Base-by-base conservation (phyloP, 352 stramenopile species). In the Globisporangium cystogenes region DNA sequence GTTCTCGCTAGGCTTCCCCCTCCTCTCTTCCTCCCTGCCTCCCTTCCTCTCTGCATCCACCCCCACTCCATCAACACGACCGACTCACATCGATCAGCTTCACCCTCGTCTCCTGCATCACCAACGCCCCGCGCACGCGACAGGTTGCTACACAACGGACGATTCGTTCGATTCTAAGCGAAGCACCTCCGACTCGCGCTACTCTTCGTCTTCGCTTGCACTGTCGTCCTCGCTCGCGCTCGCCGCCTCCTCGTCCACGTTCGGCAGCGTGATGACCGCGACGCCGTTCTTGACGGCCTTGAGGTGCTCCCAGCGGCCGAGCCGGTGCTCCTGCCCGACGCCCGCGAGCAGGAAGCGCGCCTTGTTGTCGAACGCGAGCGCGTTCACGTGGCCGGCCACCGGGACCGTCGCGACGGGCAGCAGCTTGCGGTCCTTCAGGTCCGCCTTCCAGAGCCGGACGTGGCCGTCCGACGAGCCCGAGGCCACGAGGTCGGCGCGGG, bases 261-360 rank as follows among this genome's bases (percentile, higher is more conserved):
- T 79, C 1, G 87, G 87, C 62, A 97, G 55, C 33, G 86, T 82
- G 44, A 97, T 82, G 46, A 98, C 80, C 26, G 79, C 86, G 46
- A 98, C 71, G 42, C 90, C 87, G 65, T 98, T 98, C 69, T 90
- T 91, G 27, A 80, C 89, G 24, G 71, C 47, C 58, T 90, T 95
- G 33, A 96, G 47, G 23, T 85, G 76, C 62, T 96, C 80, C 93
- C 93, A 98, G 46, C 92, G 80, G 1, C 93, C 93, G 43, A 98
- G 65, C 12, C 91, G 86, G 72, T 97, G 93, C 69, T 98, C 93
- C 67, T 96, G 90, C 11, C 90, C 92, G 21, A 97, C 70, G 35
- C 77, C 92, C 20, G 87, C 92, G 7, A 98, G 72, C 45, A 98
- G 55, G 75, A 97, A 97, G 11, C 85, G 80, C 27, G 84, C 90